Base-by-base conservation (phyloP, 257 asterid species). In the Solanum okadae region DNA sequence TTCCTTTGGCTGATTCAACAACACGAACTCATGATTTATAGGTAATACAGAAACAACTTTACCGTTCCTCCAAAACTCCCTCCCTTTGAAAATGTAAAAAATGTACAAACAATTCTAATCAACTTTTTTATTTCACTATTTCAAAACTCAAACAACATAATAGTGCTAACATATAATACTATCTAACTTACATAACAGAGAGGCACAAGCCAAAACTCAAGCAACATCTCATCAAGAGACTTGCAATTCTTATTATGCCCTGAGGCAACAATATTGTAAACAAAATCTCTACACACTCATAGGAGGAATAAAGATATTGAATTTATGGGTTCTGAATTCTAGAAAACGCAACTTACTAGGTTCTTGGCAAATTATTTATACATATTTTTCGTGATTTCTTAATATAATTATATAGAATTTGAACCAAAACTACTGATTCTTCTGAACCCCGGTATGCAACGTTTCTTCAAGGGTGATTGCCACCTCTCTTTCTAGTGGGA, bases 401-500 rank as follows among this genome's bases (percentile, higher is more conserved):
- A 67, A 67, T 0, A 12, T 14, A 27, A 5, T 27, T 0, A 67
- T 67, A 67, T 67, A 67, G 35, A 12, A 27, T 67, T 6, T 27
- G 75, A 67, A 15, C 0, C 75, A 67, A 67, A 67, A 27, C 35
- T 67, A 67, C 2, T 67, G 22, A 6, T 67, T 67, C 35, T 27
- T 7, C 0, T 0, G 35, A 27, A 20, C 67, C 18, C 5, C 35
- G 0, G 3, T 27, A 67, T 6, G 75, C 75, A 27, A 67, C 27
- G 35, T 67, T 67, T 77, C 31, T n/a, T 91, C 88, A 93, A 38
- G 93, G 98, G 73, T 88, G 87, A 87, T 85, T 93, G 89, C 93
- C 94, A 13, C 95, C 95, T 83, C 38, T 94, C 93, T 29, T 94
- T 84, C 97, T 96, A 88, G 94, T 92, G 13, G 98, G 95, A n/a